A percentile compares a stretch with the other conserved stretches of the same genome.
phyloP scores from a whole-genome alignment of 768 basidiomycete genomes.

The Naganishia vaughanmartiniae region DNA sequence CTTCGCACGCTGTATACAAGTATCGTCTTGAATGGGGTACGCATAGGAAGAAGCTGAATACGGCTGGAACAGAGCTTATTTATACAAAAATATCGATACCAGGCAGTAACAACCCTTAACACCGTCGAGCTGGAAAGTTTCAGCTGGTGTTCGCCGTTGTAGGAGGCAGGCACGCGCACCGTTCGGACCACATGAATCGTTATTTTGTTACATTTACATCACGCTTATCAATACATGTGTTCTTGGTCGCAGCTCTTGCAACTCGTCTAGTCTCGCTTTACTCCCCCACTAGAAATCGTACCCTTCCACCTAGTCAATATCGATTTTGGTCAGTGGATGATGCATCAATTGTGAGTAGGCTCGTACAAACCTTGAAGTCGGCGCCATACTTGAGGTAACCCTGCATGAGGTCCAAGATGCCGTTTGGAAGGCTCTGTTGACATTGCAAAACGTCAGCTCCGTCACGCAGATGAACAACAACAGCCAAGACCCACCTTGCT shows the following conservation, averaged over 20 bases:
- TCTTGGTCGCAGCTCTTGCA: not conserved
- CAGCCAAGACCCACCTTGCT: conserved; percentile 66
- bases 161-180: not conserved
- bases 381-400: conserved; percentile 83
- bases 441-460: not conserved
- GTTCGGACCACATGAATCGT: not conserved
- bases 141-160: not conserved
- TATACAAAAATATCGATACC: no score
- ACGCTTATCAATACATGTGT: not conserved
- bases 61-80: no score
- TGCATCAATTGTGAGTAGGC: no score
- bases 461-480: not conserved
- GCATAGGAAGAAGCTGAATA: no score
- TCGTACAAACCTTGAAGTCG: conserved; percentile 66
- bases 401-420: conserved; percentile 88
- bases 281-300: conserved; percentile 38
- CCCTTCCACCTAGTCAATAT: conserved; percentile 37
- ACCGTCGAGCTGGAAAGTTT: not conserved
- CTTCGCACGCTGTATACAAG: not conserved
- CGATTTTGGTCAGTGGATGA: not conserved
- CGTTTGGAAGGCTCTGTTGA: conserved; percentile 67
- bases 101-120: no score
- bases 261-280: not conserved
- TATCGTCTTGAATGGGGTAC: not conserved
- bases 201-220: not conserved